Evolutionary conservation across 805 yeast genomes (phyloP).

Genomic region (Allodekkera sacchari): DNA sequence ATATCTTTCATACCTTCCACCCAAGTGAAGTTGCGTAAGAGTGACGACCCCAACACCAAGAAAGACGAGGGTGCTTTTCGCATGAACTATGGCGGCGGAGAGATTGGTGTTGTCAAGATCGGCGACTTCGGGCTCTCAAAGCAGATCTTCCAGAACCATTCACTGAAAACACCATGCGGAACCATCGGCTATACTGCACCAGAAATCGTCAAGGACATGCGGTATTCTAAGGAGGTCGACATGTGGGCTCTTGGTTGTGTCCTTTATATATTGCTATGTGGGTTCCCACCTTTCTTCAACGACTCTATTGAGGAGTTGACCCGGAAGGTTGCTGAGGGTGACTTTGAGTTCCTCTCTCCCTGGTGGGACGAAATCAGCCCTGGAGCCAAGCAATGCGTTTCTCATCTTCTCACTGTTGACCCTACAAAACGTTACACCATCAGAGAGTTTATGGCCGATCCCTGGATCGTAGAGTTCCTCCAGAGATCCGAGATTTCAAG

Average conservation of each 20-base stretch:
- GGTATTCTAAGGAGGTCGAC: slow-evolving; percentile 89
- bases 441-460: slow-evolving; percentile 64
- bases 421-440: slow-evolving; percentile 62
- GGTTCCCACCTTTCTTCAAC: slow-evolving; percentile 96
- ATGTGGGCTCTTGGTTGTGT: slow-evolving; percentile 99
- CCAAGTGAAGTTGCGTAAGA: slow-evolving; percentile 35
- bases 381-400: slow-evolving; percentile 64
- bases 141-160: slow-evolving; percentile 77
- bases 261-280: slow-evolving; percentile 84
- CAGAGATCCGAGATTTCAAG: slow-evolving; percentile 19
- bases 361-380: slow-evolving; percentile 84
- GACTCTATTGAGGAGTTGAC: slow-evolving; percentile 68
- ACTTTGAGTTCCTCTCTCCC: slow-evolving; percentile 66
- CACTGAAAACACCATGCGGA: slow-evolving; percentile 92
- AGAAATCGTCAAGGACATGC: slow-evolving; percentile 90
- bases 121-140: slow-evolving; percentile 96
- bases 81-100: slow-evolving; percentile 85
- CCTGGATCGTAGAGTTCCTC: slow-evolving; percentile 50
- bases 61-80: slow-evolving; percentile 81
- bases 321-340: slow-evolving; percentile 72
- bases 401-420: slow-evolving; percentile 61
- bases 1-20: slow-evolving; percentile 41
- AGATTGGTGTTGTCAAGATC: slow-evolving; percentile 78
- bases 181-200: slow-evolving; percentile 99
- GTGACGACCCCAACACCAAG: slow-evolving; percentile 65